phyloP scores from a whole-genome alignment of 2,329 filamentous ascomycete species.

The Paramyrothecium sp. region DNA sequence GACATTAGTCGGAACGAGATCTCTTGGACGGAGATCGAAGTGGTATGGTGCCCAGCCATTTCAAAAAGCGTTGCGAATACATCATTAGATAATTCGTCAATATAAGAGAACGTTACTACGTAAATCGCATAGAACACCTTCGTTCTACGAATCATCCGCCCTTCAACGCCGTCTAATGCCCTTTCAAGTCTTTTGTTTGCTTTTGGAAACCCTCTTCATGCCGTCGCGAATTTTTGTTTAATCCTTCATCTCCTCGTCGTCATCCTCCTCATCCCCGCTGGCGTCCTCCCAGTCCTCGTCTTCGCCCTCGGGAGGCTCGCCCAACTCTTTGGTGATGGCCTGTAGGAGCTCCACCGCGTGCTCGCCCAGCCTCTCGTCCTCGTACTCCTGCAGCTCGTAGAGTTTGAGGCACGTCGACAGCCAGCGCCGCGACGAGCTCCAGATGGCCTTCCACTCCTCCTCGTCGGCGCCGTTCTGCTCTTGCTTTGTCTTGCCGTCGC shows the following conservation, averaged over 20 bases:
- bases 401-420: conserved; percentile 76
- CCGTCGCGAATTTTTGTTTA: conserved; percentile 11
- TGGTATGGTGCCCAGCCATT: too few species aligned
- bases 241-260: conserved; percentile 57
- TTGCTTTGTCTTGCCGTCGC: conserved; percentile 32
- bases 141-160: conserved; percentile 8
- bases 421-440: conserved; percentile 79
- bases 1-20: too few species aligned
- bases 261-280: conserved; percentile 44
- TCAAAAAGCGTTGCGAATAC: too few species aligned
- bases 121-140: not conserved
- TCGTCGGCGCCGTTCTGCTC: conserved; percentile 27
- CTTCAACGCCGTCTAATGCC: conserved; percentile 21
- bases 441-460: conserved; percentile 58
- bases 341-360: conserved; percentile 72
- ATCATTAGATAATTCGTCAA: not conserved
- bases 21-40: too few species aligned
- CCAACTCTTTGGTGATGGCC: conserved; percentile 62
- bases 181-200: conserved; percentile 18
- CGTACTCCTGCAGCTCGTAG: conserved; percentile 79
- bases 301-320: conserved; percentile 54
- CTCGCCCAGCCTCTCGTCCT: conserved; percentile 74
- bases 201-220: conserved; percentile 5
- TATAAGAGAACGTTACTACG: not conserved
- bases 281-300: conserved; percentile 56